These are phyloP conservation scores for Sphenostylis stenocarpa DNA, from an alignment of 306 rosid species.

Conservation along the genomic window DNA sequence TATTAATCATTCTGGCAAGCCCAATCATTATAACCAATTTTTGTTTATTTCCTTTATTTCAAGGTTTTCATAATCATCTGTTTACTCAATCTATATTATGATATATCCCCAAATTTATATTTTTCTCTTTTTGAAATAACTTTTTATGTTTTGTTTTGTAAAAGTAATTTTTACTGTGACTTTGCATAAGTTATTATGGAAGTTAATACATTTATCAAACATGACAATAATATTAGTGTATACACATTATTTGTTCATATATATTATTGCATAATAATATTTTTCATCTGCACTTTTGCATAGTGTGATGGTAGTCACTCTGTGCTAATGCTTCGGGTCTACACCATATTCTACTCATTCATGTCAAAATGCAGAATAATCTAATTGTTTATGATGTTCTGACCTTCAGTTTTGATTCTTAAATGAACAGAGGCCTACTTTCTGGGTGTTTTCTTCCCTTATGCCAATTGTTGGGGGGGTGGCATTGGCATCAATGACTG, in stretches of 20 bases:
- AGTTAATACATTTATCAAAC: no score
- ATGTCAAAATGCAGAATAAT: not conserved
- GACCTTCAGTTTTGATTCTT: slow-evolving; percentile 40
- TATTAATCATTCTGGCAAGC: not conserved
- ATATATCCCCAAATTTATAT: not conserved
- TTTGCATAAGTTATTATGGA: no score
- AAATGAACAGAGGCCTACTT: slow-evolving; percentile 63
- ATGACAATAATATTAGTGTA: no score
- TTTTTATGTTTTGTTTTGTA: not conserved
- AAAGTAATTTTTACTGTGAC: not conserved
- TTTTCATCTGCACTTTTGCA: no score
- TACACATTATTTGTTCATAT: no score
- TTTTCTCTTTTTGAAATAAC: not conserved
- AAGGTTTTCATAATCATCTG: not conserved
- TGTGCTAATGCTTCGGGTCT: not conserved
- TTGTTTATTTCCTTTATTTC: not conserved
- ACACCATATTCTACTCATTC: slow-evolving; percentile 2
- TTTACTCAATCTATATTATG: not conserved
- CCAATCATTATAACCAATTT: not conserved
- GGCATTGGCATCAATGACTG: slow-evolving; percentile 83
- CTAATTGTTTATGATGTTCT: slow-evolving; percentile 27
- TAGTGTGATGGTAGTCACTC: not conserved
- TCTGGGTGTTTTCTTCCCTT: slow-evolving; percentile 85
- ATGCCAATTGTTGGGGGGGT: slow-evolving; percentile 95
- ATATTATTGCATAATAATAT: no score